A percentile compares a stretch with the other conserved stretches of the same genome.
Conservation (phyloP, 345 rosid species). For the Populus davidiana region DNA sequence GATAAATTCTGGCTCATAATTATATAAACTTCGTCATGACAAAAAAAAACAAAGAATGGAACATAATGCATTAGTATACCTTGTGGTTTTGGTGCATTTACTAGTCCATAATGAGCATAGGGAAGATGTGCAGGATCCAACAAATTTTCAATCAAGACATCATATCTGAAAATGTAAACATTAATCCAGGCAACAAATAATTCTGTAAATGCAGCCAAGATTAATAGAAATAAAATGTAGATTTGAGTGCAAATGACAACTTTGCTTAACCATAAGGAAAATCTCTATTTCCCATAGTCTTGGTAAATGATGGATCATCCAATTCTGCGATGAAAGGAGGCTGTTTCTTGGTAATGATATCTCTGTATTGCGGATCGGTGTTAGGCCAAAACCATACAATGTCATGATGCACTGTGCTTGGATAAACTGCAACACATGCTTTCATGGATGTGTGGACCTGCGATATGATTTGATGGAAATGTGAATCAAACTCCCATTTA, state of each 20-base stretch:
- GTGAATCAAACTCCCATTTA: no score
- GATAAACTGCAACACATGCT: slow-evolving; percentile 78
- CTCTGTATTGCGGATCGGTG: slow-evolving; percentile 62
- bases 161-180: slow-evolving; percentile 54
- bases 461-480: background rate
- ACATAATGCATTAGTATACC: slow-evolving; percentile 13
- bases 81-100: slow-evolving; percentile 40
- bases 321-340: slow-evolving; percentile 74
- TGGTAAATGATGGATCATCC: slow-evolving; percentile 77
- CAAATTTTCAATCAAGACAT: slow-evolving; percentile 73
- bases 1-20: slow-evolving; percentile 11
- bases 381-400: slow-evolving; percentile 97
- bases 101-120: slow-evolving; percentile 77
- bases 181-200: background rate
- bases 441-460: slow-evolving; percentile 70
- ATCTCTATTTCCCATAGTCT: slow-evolving; percentile 57
- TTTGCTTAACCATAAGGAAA: slow-evolving; percentile 71
- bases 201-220: no score
- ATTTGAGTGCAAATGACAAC: no score
- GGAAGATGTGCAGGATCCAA: slow-evolving; percentile 98
- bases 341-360: slow-evolving; percentile 51
- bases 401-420: slow-evolving; percentile 66
- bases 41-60: background rate
- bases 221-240: no score
- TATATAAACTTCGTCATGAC: background rate